Evolutionary conservation across 1,284 basidiomycete species (phyloP).

Genomic region (Ceratobasidium sp.): DNA sequence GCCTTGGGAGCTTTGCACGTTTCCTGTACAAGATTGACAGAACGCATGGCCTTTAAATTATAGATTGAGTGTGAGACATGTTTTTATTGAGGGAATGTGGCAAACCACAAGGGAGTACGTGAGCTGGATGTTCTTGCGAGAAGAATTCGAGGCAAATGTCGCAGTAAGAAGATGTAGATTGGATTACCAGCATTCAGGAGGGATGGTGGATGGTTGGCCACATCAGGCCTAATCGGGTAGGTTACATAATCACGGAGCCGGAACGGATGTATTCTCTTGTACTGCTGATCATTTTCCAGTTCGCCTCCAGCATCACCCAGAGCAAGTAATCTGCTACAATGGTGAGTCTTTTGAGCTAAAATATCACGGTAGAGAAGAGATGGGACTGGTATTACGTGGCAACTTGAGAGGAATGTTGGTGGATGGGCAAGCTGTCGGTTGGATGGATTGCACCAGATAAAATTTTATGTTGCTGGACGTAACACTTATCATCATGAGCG

Average conservation of each 20-base stretch:
- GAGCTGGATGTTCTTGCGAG: slow-evolving; percentile 9
- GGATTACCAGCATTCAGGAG: slow-evolving; percentile 14
- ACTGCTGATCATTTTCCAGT: slow-evolving; percentile 4
- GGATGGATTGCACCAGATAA: slow-evolving; percentile 15
- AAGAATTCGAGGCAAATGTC: slow-evolving; percentile 24
- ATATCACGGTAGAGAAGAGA: background rate
- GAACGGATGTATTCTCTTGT: slow-evolving; percentile 17
- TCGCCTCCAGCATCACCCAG: background rate
- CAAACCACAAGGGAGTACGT: slow-evolving; percentile 28
- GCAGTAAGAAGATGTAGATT: slow-evolving; percentile 6
- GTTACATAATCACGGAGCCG: slow-evolving; percentile 10
- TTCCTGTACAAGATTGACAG: slow-evolving; percentile 19
- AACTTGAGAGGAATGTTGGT: background rate
- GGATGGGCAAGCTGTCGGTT: background rate
- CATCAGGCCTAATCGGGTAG: background rate
- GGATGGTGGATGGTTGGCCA: background rate
- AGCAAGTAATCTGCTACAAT: slow-evolving; percentile 15
- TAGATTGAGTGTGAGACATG: background rate
- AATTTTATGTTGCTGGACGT: background rate
- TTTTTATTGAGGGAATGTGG: background rate
- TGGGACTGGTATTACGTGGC: background rate
- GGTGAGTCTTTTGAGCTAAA: background rate
- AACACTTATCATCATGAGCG: slow-evolving; percentile 4
- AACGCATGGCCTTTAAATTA: slow-evolving; percentile 29
- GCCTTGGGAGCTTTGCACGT: slow-evolving; percentile 26